Base-by-base conservation (phyloP, 1,284 basidiomycete species). In the Sporisorium iseilematis-ciliati region DNA sequence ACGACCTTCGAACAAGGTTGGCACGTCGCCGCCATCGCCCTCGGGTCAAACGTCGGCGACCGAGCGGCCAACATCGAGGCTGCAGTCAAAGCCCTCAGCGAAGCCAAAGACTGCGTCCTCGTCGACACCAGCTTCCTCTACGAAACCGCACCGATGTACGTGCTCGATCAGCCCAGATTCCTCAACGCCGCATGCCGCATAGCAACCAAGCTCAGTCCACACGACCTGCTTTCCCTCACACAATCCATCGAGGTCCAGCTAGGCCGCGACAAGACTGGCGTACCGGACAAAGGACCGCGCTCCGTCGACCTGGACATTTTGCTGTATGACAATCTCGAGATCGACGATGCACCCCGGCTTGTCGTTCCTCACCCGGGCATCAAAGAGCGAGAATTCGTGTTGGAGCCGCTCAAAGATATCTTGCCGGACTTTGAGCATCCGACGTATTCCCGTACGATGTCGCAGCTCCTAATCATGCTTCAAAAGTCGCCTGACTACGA, bases 91-190 rank as follows among this genome's bases (percentile, higher is more conserved):
- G 82, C 6, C 76, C 65, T 84, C 61, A 41, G 71, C 77, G 62
- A 82, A 69, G 62, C 77, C 20, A 51, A 68, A 5, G 69, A 61
- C 25, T 78, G 86, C 91, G 4, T 83, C 80, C 16, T 81, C 87
- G 86, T 92, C 26, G 89, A 93, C 76, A 95, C 94, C 0, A 95
- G 93, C 82, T 94, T 95, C 86, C 86, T 99, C 86, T 99, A 99
- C 84, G 92, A 97, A 86, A 95, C 92, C 20, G 88, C 91, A 21
- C 94, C 97, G 0, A 98, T 98, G 97, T 99, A 99, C 85, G 91
- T 96, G 25, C 89, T 89, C 18, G 91, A 97, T 71, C 96, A 99
- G 85, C 92, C 92, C 25, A 86, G 88, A 31, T 99, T 99, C 86
- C 89, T 93, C 70, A 99, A 99, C 82, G 93, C 93, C 63, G 94